Evolutionary conservation across 805 yeast genomes (phyloP), one percentile per base, ranked within the genome.

Genomic region (Lipomyces sp.): DNA sequence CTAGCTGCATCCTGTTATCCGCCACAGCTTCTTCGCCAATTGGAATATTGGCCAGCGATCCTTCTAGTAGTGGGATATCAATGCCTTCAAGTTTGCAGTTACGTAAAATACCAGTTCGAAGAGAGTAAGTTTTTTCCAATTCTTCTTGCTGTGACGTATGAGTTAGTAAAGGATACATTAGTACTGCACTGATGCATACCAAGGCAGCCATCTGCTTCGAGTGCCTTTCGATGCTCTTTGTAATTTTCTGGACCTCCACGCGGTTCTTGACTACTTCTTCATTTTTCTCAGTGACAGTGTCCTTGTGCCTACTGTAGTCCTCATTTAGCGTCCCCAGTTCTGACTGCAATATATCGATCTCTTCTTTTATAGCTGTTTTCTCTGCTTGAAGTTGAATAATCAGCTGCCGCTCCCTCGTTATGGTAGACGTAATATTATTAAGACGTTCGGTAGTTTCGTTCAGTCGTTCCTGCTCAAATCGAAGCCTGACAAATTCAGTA

Each of bases 71-170:
- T 1, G 97, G 96, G 15, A 92, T 73, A 13, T 81, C 79, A 30
- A 89, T 81, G 64, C 85, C 88, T 62, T 90, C 90, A 65, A 93
- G 83, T 72, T 90, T 90, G 77, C 97, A 90, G 69, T 85, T 86
- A 69, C 87, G 86, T 66, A 92, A 80, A 24, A 85, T 79, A 69
- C 85, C 84, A 7, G 85, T 78, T 73, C 88, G 84, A 59, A 87
- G 90, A 7, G 72, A 60, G 18, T 18, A 62, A 10, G 69, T 69
- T n/a, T 70, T 62, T 50, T 69, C 73, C 8, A 73, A 63, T n/a
- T 75, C 74, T 8, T 66, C 69, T 59, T 72, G 73, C 35, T 61
- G 32, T 58, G 33, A 18, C 18, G 51, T 34, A 24, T 24, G 32
- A 33, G 51, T 32, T 53, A 29, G 24, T 42, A n/a, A 42, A 3